Evolutionary conservation across 768 basidiomycete genomes (phyloP).

Genomic region (Kwoniella sp.): DNA sequence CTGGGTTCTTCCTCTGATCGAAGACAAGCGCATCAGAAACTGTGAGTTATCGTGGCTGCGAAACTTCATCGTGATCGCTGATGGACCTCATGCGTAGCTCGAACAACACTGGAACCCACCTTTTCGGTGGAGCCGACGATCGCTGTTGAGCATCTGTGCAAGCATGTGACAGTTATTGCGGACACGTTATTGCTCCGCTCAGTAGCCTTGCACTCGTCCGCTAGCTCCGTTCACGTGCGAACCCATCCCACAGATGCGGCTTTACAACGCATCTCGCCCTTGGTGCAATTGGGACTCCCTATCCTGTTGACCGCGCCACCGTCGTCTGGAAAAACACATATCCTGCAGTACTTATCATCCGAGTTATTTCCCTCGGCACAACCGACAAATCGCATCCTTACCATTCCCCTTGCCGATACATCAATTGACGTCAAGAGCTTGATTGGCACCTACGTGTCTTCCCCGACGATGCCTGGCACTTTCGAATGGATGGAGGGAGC

Average conservation of each 20-base stretch:
- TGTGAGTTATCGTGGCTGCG: conserved; percentile 30
- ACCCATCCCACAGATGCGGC: conserved; percentile 62
- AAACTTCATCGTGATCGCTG: neutral
- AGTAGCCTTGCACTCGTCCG: conserved; percentile 13
- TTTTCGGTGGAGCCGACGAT: conserved; percentile 55
- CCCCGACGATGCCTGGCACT: conserved; percentile 70
- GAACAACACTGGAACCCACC: conserved; percentile 52
- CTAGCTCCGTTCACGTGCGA: conserved; percentile 53
- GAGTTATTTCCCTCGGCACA: conserved; percentile 57
- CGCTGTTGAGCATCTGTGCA: too few relatives aligned
- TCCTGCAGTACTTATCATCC: conserved; percentile 71
- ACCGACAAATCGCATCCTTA: conserved; percentile 65
- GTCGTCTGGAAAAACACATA: conserved; percentile 79
- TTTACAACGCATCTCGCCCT: conserved; percentile 62
- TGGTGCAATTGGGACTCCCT: conserved; percentile 67
- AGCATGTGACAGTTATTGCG: conserved; percentile 35
- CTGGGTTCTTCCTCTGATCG: conserved; percentile 74
- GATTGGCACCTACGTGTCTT: conserved; percentile 88
- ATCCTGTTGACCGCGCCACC: conserved; percentile 77
- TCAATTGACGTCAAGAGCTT: conserved; percentile 90
- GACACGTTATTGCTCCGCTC: conserved; percentile 52
- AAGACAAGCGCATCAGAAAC: conserved; percentile 60
- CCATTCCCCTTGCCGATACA: conserved; percentile 87
- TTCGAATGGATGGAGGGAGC: conserved; percentile 98
- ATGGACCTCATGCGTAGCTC: conserved; percentile 6